phyloP scores from a whole-genome alignment of 164 flowering plant genomes.

The Pachysandra terminalis region DNA sequence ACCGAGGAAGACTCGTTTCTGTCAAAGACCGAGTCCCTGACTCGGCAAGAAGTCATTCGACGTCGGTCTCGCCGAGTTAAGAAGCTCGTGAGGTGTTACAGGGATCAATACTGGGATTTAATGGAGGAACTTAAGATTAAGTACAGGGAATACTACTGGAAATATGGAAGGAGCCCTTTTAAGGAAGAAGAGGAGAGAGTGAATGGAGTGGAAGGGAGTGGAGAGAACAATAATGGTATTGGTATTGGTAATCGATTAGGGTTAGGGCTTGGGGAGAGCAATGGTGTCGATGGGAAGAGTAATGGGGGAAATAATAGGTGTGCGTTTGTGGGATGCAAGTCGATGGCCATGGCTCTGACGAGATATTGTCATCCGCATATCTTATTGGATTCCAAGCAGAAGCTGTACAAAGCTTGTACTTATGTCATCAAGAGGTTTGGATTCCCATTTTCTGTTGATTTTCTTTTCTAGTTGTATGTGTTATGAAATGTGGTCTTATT shows the following conservation, averaged over 20 bases:
- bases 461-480: neutral
- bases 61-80: constrained; percentile 45
- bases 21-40: constrained; percentile 32
- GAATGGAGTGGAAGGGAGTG: constrained; percentile 16
- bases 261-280: constrained; percentile 14
- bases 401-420: constrained; percentile 67
- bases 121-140: constrained; percentile 62
- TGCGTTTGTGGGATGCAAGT: constrained; percentile 52
- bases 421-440: constrained; percentile 59
- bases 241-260: constrained; percentile 1
- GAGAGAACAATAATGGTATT: too few relatives aligned
- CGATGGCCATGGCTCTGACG: constrained; percentile 82
- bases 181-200: constrained; percentile 34
- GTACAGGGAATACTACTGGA: constrained; percentile 67
- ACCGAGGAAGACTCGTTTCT: constrained; percentile 31
- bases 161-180: constrained; percentile 59
- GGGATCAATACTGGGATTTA: constrained; percentile 60
- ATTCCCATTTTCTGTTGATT: neutral
- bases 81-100: constrained; percentile 39
- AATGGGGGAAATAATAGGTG: constrained; percentile 26
- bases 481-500: neutral
- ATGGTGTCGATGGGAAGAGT: constrained; percentile 10
- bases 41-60: constrained; percentile 48
- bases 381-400: constrained; percentile 61
- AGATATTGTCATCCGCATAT: constrained; percentile 73